These are phyloP conservation scores for Aspergillus ochraceoroseus DNA, from an alignment of 2,329 filamentous ascomycete genomes.

Conservation along the genomic window DNA sequence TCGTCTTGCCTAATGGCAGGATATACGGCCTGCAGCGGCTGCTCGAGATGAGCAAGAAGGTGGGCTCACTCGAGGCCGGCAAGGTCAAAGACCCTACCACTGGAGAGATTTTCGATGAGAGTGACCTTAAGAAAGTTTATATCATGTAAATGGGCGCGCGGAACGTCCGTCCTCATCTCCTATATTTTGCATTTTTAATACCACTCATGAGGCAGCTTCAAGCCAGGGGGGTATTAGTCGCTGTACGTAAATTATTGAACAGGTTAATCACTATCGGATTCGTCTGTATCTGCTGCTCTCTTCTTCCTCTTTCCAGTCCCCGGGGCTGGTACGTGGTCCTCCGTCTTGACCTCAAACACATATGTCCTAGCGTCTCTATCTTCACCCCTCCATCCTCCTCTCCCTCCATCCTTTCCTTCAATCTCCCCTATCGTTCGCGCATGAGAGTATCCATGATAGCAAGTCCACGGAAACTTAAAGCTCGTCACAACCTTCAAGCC, in stretches of 20 bases:
- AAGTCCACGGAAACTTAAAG: slow-evolving; percentile 47
- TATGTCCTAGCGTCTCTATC: slow-evolving; percentile 46
- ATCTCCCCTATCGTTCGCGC: slow-evolving; percentile 46
- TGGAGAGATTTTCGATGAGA: slow-evolving; percentile 59
- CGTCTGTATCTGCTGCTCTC: slow-evolving; percentile 29
- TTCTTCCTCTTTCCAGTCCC: slow-evolving; percentile 32
- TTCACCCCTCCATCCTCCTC: slow-evolving; percentile 47
- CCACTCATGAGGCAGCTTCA: neutral
- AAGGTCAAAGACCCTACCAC: slow-evolving; percentile 74
- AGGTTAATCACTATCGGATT: slow-evolving; percentile 33
- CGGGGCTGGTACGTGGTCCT: slow-evolving; percentile 21
- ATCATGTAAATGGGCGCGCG: slow-evolving; percentile 58
- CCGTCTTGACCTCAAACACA: slow-evolving; percentile 42
- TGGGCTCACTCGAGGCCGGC: slow-evolving; percentile 58
- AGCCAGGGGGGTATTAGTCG: too few species aligned
- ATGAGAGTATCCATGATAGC: slow-evolving; percentile 47
- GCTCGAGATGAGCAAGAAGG: slow-evolving; percentile 71
- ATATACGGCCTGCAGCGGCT: slow-evolving; percentile 76
- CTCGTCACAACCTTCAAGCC: slow-evolving; percentile 46
- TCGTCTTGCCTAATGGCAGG: slow-evolving; percentile 79
- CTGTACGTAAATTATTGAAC: neutral
- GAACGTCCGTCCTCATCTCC: neutral
- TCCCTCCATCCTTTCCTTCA: slow-evolving; percentile 36
- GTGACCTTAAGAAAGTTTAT: slow-evolving; percentile 76
- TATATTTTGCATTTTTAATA: neutral